These are phyloP conservation scores for Punctularia strigosozonata DNA, from an alignment of 768 basidiomycete species.

Conservation along the genomic window DNA sequence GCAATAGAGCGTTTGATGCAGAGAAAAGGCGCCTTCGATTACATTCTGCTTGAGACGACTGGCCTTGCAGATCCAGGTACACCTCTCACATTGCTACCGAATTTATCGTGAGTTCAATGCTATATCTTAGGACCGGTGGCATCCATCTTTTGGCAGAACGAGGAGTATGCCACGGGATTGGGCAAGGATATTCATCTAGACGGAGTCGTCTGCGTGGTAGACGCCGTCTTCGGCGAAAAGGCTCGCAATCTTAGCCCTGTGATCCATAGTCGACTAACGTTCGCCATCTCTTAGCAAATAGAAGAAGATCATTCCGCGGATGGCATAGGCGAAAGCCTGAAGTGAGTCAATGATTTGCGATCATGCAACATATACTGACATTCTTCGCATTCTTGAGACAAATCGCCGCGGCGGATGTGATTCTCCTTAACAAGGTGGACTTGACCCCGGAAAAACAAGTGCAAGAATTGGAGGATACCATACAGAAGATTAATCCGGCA, in stretches of 20 bases:
- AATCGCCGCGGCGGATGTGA: slow-evolving; percentile 84
- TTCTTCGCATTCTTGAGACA: slow-evolving; percentile 43
- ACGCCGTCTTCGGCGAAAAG: slow-evolving; percentile 68
- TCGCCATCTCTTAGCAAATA: slow-evolving; percentile 54
- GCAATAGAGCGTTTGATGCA: slow-evolving; percentile 91
- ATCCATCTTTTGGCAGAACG: slow-evolving; percentile 79
- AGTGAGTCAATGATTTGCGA: slow-evolving; percentile 30
- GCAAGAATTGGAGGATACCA: slow-evolving; percentile 37
- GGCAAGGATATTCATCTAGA: slow-evolving; percentile 68
- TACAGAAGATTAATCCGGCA: slow-evolving; percentile 71
- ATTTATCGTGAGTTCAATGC: slow-evolving; percentile 1
- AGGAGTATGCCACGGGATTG: slow-evolving; percentile 61
- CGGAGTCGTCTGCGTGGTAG: slow-evolving; percentile 88
- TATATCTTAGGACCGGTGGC: slow-evolving; percentile 64
- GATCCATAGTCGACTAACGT: neutral
- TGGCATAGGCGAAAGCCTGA: slow-evolving; percentile 64
- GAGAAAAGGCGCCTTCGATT: slow-evolving; percentile 81
- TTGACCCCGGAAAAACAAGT: slow-evolving; percentile 41
- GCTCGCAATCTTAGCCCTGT: slow-evolving; percentile 16
- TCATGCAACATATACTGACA: slow-evolving; percentile 1
- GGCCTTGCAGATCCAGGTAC: slow-evolving; percentile 91
- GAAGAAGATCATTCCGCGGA: slow-evolving; percentile 61
- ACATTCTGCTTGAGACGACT: slow-evolving; percentile 92
- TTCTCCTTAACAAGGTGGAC: slow-evolving; percentile 88
- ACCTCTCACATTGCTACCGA: slow-evolving; percentile 3